Conservation (phyloP, 2,329 filamentous ascomycete genomes). For the Xylaria arbuscula region DNA sequence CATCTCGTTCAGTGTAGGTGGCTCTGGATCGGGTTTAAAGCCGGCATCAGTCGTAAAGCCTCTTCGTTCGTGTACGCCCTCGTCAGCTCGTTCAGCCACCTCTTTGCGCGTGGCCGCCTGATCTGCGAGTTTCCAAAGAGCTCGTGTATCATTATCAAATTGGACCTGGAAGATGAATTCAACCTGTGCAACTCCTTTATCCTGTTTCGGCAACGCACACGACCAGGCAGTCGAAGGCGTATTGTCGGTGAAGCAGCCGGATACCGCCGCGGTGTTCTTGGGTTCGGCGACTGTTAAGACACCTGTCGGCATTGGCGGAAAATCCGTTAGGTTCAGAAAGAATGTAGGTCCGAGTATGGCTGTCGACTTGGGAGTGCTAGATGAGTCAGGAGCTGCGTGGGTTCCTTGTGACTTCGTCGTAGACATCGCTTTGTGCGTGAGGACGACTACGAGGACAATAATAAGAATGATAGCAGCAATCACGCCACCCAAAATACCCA, state of each 20-base stretch:
- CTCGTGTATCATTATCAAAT: conserved; percentile 69
- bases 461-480: conserved; percentile 67
- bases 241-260: conserved; percentile 76
- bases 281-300: conserved; percentile 81
- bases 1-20: conserved; percentile 76
- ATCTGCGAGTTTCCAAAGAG: conserved; percentile 62
- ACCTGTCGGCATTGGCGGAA: conserved; percentile 87
- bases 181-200: conserved; percentile 76
- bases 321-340: conserved; percentile 88
- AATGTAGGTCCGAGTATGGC: conserved; percentile 54
- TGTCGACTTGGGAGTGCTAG: neutral
- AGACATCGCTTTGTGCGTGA: conserved; percentile 55
- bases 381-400: conserved; percentile 12
- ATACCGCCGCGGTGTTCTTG: conserved; percentile 70
- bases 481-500: conserved; percentile 62
- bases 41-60: conserved; percentile 44
- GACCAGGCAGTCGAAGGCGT: conserved; percentile 78
- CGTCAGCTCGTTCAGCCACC: conserved; percentile 49
- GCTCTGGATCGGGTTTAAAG: conserved; percentile 65
- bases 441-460: conserved; percentile 67
- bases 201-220: conserved; percentile 83
- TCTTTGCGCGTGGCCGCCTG: conserved; percentile 29
- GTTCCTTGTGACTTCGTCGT: neutral
- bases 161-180: conserved; percentile 84
- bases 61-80: conserved; percentile 20